phyloP scores from a whole-genome alignment of 768 basidiomycete genomes.

The Amyloporia xantha region DNA sequence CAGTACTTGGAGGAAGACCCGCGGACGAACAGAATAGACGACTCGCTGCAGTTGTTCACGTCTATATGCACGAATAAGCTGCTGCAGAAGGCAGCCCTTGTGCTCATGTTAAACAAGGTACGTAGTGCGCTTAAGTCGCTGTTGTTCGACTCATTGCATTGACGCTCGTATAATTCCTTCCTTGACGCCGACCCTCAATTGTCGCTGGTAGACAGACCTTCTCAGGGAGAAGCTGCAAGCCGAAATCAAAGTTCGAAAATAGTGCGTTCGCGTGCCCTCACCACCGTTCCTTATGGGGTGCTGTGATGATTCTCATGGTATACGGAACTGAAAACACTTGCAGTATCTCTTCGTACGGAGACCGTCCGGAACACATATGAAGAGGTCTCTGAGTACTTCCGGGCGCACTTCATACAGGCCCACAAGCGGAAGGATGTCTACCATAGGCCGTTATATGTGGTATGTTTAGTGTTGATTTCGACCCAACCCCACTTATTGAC shows the following conservation, averaged over 20 bases:
- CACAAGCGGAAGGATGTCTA: constrained; percentile 76
- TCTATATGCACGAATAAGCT: constrained; percentile 71
- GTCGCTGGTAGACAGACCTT: constrained; percentile 50
- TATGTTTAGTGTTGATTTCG: constrained; percentile 18
- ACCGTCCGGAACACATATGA: constrained; percentile 76
- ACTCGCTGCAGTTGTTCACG: constrained; percentile 74
- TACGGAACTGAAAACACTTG: too few relatives aligned
- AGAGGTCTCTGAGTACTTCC: constrained; percentile 79
- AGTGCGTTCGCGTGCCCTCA: constrained; percentile 41
- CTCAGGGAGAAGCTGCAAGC: constrained; percentile 63
- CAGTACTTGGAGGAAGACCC: constrained; percentile 82
- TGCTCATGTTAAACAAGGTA: constrained; percentile 78
- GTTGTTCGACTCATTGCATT: not conserved
- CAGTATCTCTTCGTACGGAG: constrained; percentile 77
- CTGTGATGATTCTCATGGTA: not conserved
- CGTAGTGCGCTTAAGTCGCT: constrained; percentile 8
- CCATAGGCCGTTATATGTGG: constrained; percentile 62
- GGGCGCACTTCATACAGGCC: constrained; percentile 79
- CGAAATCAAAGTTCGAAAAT: constrained; percentile 66
- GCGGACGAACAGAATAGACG: constrained; percentile 71
- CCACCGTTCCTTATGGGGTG: not conserved
- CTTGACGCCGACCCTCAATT: not conserved
- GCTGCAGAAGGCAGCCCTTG: constrained; percentile 63
- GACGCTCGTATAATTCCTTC: constrained; percentile 2
- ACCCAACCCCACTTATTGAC: too few relatives aligned